Conservation (phyloP, 768 basidiomycete species). For the Stropharia rugosoannulata region DNA sequence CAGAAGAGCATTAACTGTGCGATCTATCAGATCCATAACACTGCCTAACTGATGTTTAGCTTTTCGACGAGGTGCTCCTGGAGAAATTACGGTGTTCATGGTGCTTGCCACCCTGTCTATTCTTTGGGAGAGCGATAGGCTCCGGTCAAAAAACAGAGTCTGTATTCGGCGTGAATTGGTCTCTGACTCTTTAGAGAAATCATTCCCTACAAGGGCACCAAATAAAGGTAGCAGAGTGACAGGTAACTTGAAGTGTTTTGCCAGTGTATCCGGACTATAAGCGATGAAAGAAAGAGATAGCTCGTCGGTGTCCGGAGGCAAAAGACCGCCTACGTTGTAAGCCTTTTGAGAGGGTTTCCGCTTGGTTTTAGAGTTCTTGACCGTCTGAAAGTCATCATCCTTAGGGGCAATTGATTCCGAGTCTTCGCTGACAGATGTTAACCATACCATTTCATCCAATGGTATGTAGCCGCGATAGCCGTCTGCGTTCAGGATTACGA, state of each 20-base stretch:
- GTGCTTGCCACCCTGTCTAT: conserved; percentile 64
- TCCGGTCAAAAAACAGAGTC: conserved; percentile 66
- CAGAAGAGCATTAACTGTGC: conserved; percentile 60
- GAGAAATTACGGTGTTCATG: conserved; percentile 52
- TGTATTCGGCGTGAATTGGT: conserved; percentile 51
- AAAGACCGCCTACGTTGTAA: conserved; percentile 35
- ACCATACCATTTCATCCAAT: conserved; percentile 76
- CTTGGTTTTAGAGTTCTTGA: conserved; percentile 51
- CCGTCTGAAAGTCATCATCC: conserved; percentile 59
- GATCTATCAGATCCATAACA: conserved; percentile 78
- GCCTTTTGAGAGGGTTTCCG: conserved; percentile 33
- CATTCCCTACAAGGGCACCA: conserved; percentile 79
- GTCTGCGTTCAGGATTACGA: conserved; percentile 72
- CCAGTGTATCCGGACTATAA: conserved; percentile 62
- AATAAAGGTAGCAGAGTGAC: conserved; percentile 73
- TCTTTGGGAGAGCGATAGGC: conserved; percentile 56
- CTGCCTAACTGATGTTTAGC: conserved; percentile 57
- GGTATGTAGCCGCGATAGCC: conserved; percentile 80
- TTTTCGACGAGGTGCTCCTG: conserved; percentile 46
- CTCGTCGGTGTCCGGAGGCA: conserved; percentile 53
- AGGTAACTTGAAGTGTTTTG: conserved; percentile 66
- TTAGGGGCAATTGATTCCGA: conserved; percentile 31
- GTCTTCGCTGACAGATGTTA: conserved; percentile 26
- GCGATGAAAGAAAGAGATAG: conserved; percentile 53
- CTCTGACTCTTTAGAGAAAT: conserved; percentile 59